These are phyloP conservation scores for Letharia columbiana DNA, from an alignment of 495 filamentous ascomycete species.

Conservation along the genomic window DNA sequence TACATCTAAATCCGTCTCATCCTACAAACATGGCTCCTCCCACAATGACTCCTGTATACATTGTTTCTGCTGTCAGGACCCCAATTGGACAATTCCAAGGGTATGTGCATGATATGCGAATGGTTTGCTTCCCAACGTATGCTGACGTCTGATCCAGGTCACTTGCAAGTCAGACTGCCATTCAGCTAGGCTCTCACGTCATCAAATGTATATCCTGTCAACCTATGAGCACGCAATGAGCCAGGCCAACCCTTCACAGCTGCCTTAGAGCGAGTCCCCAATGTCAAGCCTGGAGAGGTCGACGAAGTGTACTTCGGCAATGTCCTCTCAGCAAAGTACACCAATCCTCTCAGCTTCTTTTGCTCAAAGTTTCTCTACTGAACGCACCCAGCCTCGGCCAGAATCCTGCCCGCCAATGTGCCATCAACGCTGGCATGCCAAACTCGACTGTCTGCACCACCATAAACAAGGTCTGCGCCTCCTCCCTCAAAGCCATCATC, in stretches of 20 bases:
- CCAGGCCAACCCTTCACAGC: conserved; percentile 40
- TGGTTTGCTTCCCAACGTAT: conserved; percentile 15
- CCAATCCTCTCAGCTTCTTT: conserved; percentile 14
- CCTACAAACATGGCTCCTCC: conserved; percentile 27
- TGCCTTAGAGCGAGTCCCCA: conserved; percentile 75
- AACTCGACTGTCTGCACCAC: conserved; percentile 78
- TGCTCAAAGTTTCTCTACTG: conserved; percentile 4
- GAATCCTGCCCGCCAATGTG: conserved; percentile 91
- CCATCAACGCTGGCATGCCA: conserved; percentile 73
- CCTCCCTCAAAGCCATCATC: conserved; percentile 85
- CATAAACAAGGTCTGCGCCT: conserved; percentile 98
- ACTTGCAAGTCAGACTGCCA: conserved; percentile 75
- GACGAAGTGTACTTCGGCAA: conserved; percentile 98
- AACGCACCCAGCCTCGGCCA: conserved; percentile 67
- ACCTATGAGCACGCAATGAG: conserved; percentile 2
- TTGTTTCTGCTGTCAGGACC: conserved; percentile 84
- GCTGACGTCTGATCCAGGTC: conserved; percentile 44
- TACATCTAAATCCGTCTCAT: not conserved
- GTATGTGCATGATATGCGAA: conserved; percentile 41
- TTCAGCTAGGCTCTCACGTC: conserved; percentile 79
- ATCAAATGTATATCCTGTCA: conserved; percentile 63
- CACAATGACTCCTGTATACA: conserved; percentile 77
- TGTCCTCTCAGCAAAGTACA: conserved; percentile 89
- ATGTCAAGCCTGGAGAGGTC: conserved; percentile 75
- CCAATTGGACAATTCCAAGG: conserved; percentile 90